phyloP scores from a whole-genome alignment of 2,329 filamentous ascomycete species.

The Aaosphaeria arxii region DNA sequence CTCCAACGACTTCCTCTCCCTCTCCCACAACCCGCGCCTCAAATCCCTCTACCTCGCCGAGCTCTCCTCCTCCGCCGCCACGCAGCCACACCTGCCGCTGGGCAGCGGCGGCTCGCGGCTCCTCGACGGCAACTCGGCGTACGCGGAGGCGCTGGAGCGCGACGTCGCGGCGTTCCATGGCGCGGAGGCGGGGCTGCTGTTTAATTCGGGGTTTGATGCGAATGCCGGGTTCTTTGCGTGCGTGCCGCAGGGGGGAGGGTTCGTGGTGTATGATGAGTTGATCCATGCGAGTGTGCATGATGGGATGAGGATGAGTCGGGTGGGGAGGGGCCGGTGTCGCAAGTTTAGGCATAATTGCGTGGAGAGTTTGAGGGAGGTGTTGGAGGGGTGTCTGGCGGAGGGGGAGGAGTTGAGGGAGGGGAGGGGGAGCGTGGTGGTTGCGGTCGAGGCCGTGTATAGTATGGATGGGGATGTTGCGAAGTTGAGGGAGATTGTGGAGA shows the following conservation, averaged over 20 bases:
- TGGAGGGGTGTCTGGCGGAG: slow-evolving; percentile 26
- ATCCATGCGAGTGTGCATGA: slow-evolving; percentile 76
- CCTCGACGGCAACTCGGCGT: slow-evolving; percentile 62
- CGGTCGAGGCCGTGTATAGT: slow-evolving; percentile 54
- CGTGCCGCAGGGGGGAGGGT: slow-evolving; percentile 46
- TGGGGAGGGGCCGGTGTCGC: slow-evolving; percentile 20
- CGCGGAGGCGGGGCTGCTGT: slow-evolving; percentile 56
- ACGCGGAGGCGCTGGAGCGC: slow-evolving; percentile 57
- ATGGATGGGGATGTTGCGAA: slow-evolving; percentile 76
- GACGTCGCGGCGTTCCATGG: slow-evolving; percentile 60
- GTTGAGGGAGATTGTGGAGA: slow-evolving; percentile 55
- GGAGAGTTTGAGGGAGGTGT: slow-evolving; percentile 19
- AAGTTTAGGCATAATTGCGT: slow-evolving; percentile 58
- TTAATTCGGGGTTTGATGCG: slow-evolving; percentile 56
- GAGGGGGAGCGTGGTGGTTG: slow-evolving; percentile 24
- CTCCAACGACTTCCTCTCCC: slow-evolving; percentile 64
- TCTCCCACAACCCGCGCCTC: slow-evolving; percentile 49
- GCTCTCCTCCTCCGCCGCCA: slow-evolving; percentile 27
- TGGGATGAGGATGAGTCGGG: slow-evolving; percentile 65
- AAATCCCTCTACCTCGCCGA: slow-evolving; percentile 49
- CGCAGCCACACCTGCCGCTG: slow-evolving; percentile 35
- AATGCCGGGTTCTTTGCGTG: slow-evolving; percentile 48
- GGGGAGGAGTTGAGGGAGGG: slow-evolving; percentile 31
- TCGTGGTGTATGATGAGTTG: slow-evolving; percentile 68
- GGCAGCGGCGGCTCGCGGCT: slow-evolving; percentile 61